Evolutionary conservation across 2,329 filamentous ascomycete species (phyloP), one percentile per base, ranked within the genome.

Genomic region (Pseudovirgaria hyperparasitica): DNA sequence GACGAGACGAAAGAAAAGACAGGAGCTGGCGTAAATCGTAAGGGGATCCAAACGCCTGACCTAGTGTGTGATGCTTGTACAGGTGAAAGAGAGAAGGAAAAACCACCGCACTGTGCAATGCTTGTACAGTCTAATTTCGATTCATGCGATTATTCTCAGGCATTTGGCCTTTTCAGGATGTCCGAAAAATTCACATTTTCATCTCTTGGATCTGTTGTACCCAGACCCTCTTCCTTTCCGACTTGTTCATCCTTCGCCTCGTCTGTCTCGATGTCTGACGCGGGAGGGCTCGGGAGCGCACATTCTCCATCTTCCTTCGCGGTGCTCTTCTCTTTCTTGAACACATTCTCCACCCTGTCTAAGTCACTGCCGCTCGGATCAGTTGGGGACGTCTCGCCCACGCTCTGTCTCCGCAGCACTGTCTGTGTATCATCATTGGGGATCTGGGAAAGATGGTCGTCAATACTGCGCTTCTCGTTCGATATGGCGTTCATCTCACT

Each of bases 191-290:
- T 26, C 7, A 16, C 24, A 9, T 22, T 30, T 9, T 23, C 16
- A 8, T 33, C 26, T 4, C 16, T 25, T 16, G 33, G 33, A 27
- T 33, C 22, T 16, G 26, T 21, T 14, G 30, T 35, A 20, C 33
- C 33, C 10, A 35, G 19, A 6, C 30, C 30, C n/a, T 18, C 19
- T 22, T 23, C 7, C 12, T 17, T 9, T 28, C 25, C 4, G 8
- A 17, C 19, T 11, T 30, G 13, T 22, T 15, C 26, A 11, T 19
- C 21, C 11, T 22, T 16, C 17, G 9, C n/a, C 16, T 32, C 26
- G 4, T 24, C 20, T 5, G 17, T 22, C 14, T 23, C 28, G 9
- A 14, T 16, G 9, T 27, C 27, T 7, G 9, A 16, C 10, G 8
- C 25, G 7, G 6, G 23, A 7, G 4, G 18, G 12, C 16, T 18